Evolutionary conservation across 1,139 yeast genomes (phyloP).

Genomic region (Cylindricascospora bacillispora): DNA sequence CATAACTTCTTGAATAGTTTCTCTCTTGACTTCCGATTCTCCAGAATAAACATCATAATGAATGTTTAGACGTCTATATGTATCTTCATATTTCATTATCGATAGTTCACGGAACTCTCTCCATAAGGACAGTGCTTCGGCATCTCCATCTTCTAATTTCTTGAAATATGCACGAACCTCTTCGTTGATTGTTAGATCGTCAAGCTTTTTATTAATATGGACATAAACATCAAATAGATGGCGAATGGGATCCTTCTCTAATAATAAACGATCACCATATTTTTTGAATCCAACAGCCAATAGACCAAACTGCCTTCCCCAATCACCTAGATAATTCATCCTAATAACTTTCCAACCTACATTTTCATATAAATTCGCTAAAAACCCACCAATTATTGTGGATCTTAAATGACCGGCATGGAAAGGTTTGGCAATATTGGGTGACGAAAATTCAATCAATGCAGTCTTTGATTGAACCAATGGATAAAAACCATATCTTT

Average conservation of each 20-base stretch:
- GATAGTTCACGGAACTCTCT: conserved; percentile 77
- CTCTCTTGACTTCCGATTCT: conserved; percentile 83
- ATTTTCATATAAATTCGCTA: conserved; percentile 78
- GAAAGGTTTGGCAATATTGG: conserved; percentile 97
- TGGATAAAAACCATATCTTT: conserved; percentile 61
- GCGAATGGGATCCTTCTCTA: conserved; percentile 73
- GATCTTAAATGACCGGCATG: conserved; percentile 99
- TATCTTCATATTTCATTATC: conserved; percentile 70
- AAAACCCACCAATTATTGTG: conserved; percentile 93
- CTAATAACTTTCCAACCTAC: conserved; percentile 84
- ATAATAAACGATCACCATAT: conserved; percentile 68
- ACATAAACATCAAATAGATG: conserved; percentile 95
- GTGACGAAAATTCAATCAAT: conserved; percentile 86
- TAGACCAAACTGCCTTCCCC: conserved; percentile 98
- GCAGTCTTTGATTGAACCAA: conserved; percentile 63
- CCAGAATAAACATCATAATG: conserved; percentile 83
- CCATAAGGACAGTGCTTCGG: conserved; percentile 70
- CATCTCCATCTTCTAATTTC: conserved; percentile 89
- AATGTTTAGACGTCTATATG: conserved; percentile 88
- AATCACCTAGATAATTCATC: conserved; percentile 92
- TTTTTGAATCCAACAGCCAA: conserved; percentile 83
- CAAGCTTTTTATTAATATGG: conserved; percentile 63
- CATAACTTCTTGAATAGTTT: conserved; percentile 55
- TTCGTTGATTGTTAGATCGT: conserved; percentile 41
- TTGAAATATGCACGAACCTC: conserved; percentile 81